Conservation (phyloP, 2,329 filamentous ascomycete species). For the Neocatenulostroma microsporum region DNA sequence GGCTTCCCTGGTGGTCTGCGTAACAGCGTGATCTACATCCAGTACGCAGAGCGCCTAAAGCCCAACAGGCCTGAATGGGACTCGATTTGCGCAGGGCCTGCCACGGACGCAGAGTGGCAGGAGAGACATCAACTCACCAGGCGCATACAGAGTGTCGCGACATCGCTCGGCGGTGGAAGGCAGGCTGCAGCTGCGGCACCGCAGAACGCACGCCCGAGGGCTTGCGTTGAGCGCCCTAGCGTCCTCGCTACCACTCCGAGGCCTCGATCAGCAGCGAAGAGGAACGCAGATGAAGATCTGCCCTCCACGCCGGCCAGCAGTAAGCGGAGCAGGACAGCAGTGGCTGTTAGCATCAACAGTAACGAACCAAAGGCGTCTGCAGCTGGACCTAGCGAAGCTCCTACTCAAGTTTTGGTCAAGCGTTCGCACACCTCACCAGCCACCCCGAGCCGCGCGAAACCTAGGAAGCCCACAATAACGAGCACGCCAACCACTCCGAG, state of each 20-base stretch:
- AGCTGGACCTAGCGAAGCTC: too few species aligned
- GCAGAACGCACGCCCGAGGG: too few species aligned
- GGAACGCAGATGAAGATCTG: neutral
- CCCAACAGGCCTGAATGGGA: constrained; percentile 2
- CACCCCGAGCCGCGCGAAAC: too few species aligned
- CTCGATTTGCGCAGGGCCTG: neutral
- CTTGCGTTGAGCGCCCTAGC: too few species aligned
- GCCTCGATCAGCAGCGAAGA: neutral
- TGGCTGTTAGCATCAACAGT: neutral
- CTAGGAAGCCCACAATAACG: too few species aligned
- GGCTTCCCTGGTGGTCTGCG: constrained; percentile 5
- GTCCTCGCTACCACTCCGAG: neutral
- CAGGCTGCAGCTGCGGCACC: too few species aligned
- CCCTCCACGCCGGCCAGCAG: too few species aligned
- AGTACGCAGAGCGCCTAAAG: constrained; percentile 7
- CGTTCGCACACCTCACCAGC: too few species aligned
- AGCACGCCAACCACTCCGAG: too few species aligned
- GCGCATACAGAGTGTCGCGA: neutral
- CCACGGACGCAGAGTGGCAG: constrained; percentile 1
- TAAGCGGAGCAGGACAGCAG: neutral
- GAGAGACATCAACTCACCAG: neutral
- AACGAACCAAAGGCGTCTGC: too few species aligned
- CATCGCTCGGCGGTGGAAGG: neutral
- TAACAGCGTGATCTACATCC: neutral
- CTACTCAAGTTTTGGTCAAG: too few species aligned